Base-by-base conservation (phyloP, 805 yeast species). In the Barnettozyma sucrosica region DNA sequence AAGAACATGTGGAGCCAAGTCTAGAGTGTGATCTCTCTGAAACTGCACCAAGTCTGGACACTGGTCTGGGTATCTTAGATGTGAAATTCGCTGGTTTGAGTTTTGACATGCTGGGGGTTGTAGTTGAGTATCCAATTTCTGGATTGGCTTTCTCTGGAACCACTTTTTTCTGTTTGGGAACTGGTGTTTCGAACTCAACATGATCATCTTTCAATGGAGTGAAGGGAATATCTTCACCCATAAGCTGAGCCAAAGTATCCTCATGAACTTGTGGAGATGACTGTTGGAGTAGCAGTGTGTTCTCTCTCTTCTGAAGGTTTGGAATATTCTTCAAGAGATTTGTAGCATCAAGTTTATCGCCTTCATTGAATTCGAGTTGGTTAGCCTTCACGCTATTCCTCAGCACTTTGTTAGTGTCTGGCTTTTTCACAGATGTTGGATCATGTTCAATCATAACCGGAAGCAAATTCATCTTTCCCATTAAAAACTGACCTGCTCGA, bases 381-480 rank as follows among this genome's bases (percentile, higher is more conserved):
- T 58, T 56, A 1, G 39, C 51, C 30, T 40, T 56, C 0, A 41
- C 33, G 36, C 54, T 53, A 10, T 56, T 54, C 0, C 43, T 32
- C 42, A 56, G 49, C 2, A 48, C 46, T 21, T 44, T 41, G 16
- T 28, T 45, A 1, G 53, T 57, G 9, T 53, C 53, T 5, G 54
- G 54, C 38, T 60, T 61, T 44, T 43, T 53, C 18, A 51, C 58
- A 1, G 65, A 61, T 5, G 60, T 53, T 49, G 69, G 67, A 28
- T 68, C 59, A 10, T 61, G 62, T 26, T 64, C 63, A 30, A 69
- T 58, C 36, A 68, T 53, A 2, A 69, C 62, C 0, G 75, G 72
- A 42, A 63, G 64, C 20, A 70, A 58, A 50, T 71, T 70, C 70
- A 71, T 64, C 45, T 68, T 70, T n/a, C 68, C 65, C 51, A 69